Conservation (phyloP, 495 filamentous ascomycete genomes). For the Opeltia flavorubescens region DNA sequence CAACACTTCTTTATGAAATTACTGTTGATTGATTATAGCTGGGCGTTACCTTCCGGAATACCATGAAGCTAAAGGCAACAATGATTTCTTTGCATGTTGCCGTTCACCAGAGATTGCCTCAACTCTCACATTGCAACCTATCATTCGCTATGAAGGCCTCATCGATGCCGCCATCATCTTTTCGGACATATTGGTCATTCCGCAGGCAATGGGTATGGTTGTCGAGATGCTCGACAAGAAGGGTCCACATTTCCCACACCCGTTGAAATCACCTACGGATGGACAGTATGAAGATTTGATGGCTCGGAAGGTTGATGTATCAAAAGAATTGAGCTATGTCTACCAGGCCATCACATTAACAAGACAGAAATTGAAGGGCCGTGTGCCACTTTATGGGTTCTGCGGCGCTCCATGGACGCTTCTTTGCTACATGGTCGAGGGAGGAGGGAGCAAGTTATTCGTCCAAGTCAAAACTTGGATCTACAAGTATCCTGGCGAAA, state of each 20-base stretch:
- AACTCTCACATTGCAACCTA: conserved; percentile 80
- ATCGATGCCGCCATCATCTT: conserved; percentile 98
- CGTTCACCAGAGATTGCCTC: conserved; percentile 84
- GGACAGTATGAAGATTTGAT: conserved; percentile 69
- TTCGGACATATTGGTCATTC: conserved; percentile 94
- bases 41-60: conserved; percentile 97
- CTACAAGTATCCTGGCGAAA: conserved; percentile 71
- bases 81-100: conserved; percentile 96
- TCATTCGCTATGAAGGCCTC: conserved; percentile 78
- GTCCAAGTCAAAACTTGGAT: conserved; percentile 88
- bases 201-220: conserved; percentile 91
- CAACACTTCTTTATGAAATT: conserved; percentile 4
- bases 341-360: conserved; percentile 91
- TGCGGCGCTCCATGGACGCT: conserved; percentile 95
- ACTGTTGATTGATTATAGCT: conserved; percentile 35
- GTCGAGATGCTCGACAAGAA: conserved; percentile 97
- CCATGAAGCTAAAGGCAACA: conserved; percentile 74
- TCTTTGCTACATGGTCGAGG: conserved; percentile 97
- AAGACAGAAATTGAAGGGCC: conserved; percentile 68
- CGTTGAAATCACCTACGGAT: conserved; percentile 61
- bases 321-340: conserved; percentile 75
- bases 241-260: conserved; percentile 84
- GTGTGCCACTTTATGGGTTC: conserved; percentile 92
- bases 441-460: conserved; percentile 88
- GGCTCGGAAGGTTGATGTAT: conserved; percentile 64